Conservation (phyloP, 805 yeast species). For the Yarrowia keelungensis region DNA sequence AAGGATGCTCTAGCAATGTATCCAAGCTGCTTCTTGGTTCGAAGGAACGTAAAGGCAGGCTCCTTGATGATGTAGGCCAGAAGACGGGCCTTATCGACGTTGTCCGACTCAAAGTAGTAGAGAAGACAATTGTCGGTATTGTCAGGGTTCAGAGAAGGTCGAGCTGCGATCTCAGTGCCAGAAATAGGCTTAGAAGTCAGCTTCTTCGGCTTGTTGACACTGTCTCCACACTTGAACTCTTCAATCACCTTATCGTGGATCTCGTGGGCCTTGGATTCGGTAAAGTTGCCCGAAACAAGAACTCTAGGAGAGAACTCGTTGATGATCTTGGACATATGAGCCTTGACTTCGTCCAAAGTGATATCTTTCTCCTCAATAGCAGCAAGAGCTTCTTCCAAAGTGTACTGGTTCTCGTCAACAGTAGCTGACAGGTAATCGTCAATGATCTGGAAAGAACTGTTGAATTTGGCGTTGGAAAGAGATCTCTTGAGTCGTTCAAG, state of each 20-base stretch:
- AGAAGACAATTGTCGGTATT: conserved; percentile 53
- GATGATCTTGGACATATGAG: neutral
- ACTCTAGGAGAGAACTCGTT: conserved; percentile 1
- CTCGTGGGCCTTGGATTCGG: conserved; percentile 7
- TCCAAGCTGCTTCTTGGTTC: conserved; percentile 95
- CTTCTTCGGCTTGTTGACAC: neutral
- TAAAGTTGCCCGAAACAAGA: conserved; percentile 8
- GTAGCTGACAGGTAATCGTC: neutral
- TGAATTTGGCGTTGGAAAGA: conserved; percentile 6
- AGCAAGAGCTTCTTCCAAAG: conserved; percentile 58
- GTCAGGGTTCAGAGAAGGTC: conserved; percentile 62
- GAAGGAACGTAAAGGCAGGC: conserved; percentile 85
- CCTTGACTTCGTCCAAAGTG: conserved; percentile 11
- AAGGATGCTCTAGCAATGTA: conserved; percentile 87
- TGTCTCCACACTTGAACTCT: conserved; percentile 3
- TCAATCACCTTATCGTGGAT: conserved; percentile 2
- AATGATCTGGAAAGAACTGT: conserved; percentile 5
- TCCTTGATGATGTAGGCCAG: conserved; percentile 76
- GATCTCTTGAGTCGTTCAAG: conserved; percentile 8
- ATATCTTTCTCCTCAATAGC: conserved; percentile 72
- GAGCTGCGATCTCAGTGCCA: neutral
- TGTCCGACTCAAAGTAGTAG: conserved; percentile 9
- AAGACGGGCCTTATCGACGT: conserved; percentile 8
- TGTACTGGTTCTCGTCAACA: conserved; percentile 35
- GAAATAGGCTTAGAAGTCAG: neutral